Base-by-base conservation (phyloP, 1,139 yeast genomes). In the Yamadazyma taylorii region DNA sequence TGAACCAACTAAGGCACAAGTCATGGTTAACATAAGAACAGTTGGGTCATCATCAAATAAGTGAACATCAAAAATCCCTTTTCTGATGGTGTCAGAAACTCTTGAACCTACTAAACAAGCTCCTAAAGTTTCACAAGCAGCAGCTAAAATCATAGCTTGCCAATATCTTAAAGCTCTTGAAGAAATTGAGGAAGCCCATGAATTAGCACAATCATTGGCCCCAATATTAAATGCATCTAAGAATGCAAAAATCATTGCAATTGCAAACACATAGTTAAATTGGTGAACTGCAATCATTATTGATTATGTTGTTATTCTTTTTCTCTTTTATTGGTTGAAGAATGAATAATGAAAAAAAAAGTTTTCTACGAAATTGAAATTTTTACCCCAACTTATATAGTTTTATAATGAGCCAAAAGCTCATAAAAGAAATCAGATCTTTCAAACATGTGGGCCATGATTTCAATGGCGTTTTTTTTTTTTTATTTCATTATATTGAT, bases 191-290 rank as follows among this genome's bases (percentile, higher is more conserved):
- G 89, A 80, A 1, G 90, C 85, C 55, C 81, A 84, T 3, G 92
- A 83, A 64, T 85, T 84, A 26, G 92, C 85, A 41, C 83, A 89
- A 69, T 84, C 92, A 55, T 85, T 84, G 30, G 92, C 94, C 38
- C 94, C 94, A 51, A 82, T 84, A 56, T 81, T 81, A 75, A 81
- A 84, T n/a, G 90, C 90, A 61, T 82, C 89, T 51, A 82, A 67
- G 67, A 81, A 81, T 47, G 88, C 89, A 61, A 84, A 82, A 43
- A 82, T 62, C 75, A 81, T 75, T 35, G 79, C 78, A 43, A 81
- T 72, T 3, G 85, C 87, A 53, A 81, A 76, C 53, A 81, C 69
- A 54, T 81, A 81, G 55, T 80, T 84, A 52, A 79, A 81, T 53
- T 79, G 78, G 40, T 73, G 78, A 45, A 78, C 66, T 40, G 64